A percentile compares a stretch with the other conserved stretches of the same genome.
Conservation (phyloP, 768 basidiomycete species). For the Lactifluus piperatus region DNA sequence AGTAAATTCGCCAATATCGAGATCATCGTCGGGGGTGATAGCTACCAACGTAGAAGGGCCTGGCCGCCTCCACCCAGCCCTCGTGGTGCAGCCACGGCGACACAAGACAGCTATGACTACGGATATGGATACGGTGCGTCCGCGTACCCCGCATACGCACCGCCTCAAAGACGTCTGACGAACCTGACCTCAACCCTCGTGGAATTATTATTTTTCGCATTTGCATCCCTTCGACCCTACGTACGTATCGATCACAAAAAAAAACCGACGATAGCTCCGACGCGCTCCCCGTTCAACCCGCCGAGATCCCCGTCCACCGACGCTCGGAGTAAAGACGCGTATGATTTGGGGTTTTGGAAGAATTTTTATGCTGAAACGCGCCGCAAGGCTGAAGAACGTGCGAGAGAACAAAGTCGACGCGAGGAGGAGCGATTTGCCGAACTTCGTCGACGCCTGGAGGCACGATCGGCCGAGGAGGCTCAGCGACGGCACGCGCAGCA, state of each 20-base stretch:
- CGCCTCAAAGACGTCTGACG: neutral
- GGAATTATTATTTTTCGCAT: no score
- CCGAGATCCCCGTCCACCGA: neutral
- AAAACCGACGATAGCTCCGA: neutral
- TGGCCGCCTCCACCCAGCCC: neutral
- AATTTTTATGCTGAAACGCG: no score
- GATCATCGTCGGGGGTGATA: slow-evolving; percentile 4
- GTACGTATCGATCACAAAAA: neutral
- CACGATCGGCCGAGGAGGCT: slow-evolving; percentile 38
- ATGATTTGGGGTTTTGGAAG: no score
- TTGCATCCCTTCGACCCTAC: neutral
- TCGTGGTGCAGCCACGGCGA: neutral
- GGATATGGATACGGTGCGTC: slow-evolving; percentile 3
- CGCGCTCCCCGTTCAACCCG: neutral
- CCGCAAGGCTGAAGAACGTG: slow-evolving; percentile 6
- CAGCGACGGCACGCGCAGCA: slow-evolving; percentile 39
- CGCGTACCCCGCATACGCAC: neutral
- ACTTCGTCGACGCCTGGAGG: slow-evolving; percentile 26
- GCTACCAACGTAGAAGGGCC: neutral
- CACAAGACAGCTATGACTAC: neutral
- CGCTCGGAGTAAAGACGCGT: neutral
- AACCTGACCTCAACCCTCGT: neutral
- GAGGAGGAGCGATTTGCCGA: slow-evolving; percentile 10
- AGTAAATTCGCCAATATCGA: slow-evolving; percentile 9
- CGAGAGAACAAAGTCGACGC: neutral